These are phyloP conservation scores for Epichloe sp. DNA, from an alignment of 2,329 filamentous ascomycete genomes.

Conservation along the genomic window DNA sequence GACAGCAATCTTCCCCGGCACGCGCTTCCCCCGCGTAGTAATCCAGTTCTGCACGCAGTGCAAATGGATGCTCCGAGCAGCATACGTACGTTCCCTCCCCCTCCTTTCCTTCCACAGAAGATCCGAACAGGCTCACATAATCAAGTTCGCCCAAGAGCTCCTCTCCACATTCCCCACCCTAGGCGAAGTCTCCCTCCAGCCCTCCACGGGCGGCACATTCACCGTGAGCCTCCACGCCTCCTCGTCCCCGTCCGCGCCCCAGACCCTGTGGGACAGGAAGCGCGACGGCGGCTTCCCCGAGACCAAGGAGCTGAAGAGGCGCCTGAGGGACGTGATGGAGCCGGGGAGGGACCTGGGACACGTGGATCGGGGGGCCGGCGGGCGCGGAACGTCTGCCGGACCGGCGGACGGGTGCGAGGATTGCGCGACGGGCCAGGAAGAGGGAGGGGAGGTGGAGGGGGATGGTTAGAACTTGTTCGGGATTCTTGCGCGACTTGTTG, in stretches of 20 bases:
- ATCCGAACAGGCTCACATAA: neutral
- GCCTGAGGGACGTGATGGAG: slow-evolving; percentile 70
- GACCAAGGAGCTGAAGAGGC: slow-evolving; percentile 79
- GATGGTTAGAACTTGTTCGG: neutral
- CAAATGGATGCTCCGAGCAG: slow-evolving; percentile 78
- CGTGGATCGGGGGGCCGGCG: slow-evolving; percentile 46
- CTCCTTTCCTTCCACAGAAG: neutral
- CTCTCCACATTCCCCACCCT: slow-evolving; percentile 84
- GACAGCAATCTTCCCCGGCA: neutral
- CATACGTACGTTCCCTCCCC: slow-evolving; percentile 49
- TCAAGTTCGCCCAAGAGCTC: slow-evolving; percentile 82
- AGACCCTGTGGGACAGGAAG: slow-evolving; percentile 72
- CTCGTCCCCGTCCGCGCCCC: neutral
- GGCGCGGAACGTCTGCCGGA: too few relatives aligned
- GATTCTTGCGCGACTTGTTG: too few relatives aligned
- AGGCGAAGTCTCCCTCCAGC: slow-evolving; percentile 79
- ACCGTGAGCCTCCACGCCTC: slow-evolving; percentile 46
- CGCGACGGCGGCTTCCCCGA: slow-evolving; percentile 77
- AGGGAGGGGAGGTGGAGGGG: too few relatives aligned
- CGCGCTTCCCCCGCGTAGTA: slow-evolving; percentile 35
- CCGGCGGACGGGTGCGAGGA: neutral
- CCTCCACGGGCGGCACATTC: slow-evolving; percentile 75
- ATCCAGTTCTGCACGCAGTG: slow-evolving; percentile 92
- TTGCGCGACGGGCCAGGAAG: neutral
- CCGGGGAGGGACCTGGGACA: slow-evolving; percentile 70